Percentiles rank a stretch among this genome's conserved stretches.
Evolutionary conservation across 78 protist species (phyloP).

Genomic region (Pigoraptor vietnamica): DNA sequence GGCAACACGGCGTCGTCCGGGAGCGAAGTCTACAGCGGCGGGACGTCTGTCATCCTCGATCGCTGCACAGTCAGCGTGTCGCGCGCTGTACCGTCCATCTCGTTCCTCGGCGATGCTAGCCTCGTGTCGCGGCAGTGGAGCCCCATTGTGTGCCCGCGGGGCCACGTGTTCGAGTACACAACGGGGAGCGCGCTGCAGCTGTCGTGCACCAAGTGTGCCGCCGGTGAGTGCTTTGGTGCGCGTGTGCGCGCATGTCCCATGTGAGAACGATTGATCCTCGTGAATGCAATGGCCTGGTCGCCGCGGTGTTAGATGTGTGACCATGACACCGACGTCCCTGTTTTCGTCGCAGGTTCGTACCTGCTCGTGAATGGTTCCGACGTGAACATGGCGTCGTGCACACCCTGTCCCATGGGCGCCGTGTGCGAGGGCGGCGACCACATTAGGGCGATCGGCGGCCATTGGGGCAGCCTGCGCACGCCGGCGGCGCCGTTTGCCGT

Average conservation of each 20-base stretch:
- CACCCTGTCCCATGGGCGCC: not conserved
- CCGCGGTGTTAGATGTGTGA: not conserved
- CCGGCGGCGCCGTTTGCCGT: no score
- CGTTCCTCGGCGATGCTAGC: not conserved
- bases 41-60: not conserved
- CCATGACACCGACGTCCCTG: not conserved
- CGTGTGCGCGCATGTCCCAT: not conserved
- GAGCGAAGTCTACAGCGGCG: not conserved
- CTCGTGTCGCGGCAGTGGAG: not conserved
- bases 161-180: not conserved
- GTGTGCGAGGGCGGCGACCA: not conserved
- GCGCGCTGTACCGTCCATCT: not conserved
- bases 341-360: not conserved
- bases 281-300: no score
- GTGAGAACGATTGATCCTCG: not conserved
- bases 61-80: not conserved
- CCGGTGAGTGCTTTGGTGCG: not conserved
- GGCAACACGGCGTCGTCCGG: not conserved
- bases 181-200: not conserved
- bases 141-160: not conserved
- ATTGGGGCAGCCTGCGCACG: not conserved
- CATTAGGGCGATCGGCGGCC: not conserved
- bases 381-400: not conserved
- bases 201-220: not conserved
- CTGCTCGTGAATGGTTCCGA: not conserved